These are phyloP conservation scores for Sarocladium oryzae DNA, from an alignment of 2,329 filamentous ascomycete species.

Conservation along the genomic window DNA sequence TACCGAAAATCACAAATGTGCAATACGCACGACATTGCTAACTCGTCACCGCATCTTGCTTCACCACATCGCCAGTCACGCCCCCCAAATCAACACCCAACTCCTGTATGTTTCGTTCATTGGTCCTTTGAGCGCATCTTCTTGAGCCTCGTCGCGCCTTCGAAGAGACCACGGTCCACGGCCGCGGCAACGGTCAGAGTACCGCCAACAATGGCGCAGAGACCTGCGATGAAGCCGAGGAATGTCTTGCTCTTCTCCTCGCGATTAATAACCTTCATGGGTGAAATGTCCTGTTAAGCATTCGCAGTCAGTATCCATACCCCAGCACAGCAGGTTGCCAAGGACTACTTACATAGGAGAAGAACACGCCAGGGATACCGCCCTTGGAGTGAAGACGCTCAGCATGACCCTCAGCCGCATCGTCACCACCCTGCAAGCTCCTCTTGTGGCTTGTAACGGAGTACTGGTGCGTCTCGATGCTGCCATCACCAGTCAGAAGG, in stretches of 20 bases:
- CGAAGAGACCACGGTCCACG: slow-evolving; percentile 84
- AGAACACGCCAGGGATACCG: slow-evolving; percentile 96
- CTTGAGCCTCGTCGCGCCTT: slow-evolving; percentile 76
- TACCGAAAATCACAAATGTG: neutral
- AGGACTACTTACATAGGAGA: slow-evolving; percentile 71
- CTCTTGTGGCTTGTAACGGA: slow-evolving; percentile 95
- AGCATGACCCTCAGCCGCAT: slow-evolving; percentile 80
- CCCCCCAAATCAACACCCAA: neutral
- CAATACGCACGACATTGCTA: neutral
- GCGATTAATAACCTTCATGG: slow-evolving; percentile 98
- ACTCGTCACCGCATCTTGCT: slow-evolving; percentile 21
- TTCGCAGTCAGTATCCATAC: neutral
- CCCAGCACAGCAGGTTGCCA: neutral
- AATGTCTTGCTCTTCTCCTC: slow-evolving; percentile 87
- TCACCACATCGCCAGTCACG: neutral
- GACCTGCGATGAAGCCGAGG: slow-evolving; percentile 83
- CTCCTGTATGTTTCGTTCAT: slow-evolving; percentile 22
- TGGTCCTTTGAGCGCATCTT: slow-evolving; percentile 69
- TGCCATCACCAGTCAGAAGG: slow-evolving; percentile 60
- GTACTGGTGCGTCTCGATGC: slow-evolving; percentile 96
- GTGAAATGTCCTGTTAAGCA: slow-evolving; percentile 74
- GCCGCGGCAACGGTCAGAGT: slow-evolving; percentile 94
- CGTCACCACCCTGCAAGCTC: slow-evolving; percentile 75
- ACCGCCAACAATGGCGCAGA: slow-evolving; percentile 91
- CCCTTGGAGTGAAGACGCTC: slow-evolving; percentile 84